These are phyloP conservation scores for Favolaschia claudopus DNA, from an alignment of 768 basidiomycete species.

Conservation along the genomic window DNA sequence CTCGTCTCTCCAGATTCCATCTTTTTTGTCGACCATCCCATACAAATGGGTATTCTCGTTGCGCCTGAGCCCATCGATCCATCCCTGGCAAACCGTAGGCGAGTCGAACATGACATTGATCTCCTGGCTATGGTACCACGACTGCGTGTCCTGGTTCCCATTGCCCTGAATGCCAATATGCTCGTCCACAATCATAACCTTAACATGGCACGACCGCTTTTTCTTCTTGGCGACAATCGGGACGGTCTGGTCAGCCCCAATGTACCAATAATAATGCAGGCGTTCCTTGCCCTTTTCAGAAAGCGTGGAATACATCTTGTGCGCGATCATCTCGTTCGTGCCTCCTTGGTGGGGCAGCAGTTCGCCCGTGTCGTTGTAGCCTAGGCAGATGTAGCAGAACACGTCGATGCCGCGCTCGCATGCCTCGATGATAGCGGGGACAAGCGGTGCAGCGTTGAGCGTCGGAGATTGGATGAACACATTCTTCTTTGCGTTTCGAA, in stretches of 20 bases:
- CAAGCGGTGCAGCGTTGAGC: slow-evolving; percentile 70
- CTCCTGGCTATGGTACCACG: slow-evolving; percentile 78
- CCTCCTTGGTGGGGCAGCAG: slow-evolving; percentile 74
- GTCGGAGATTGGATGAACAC: slow-evolving; percentile 83
- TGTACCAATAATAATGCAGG: slow-evolving; percentile 65
- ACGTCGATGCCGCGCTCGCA: slow-evolving; percentile 68
- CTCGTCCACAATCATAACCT: slow-evolving; percentile 73
- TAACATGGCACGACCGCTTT: slow-evolving; percentile 78
- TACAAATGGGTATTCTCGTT: slow-evolving; percentile 67
- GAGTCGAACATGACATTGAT: slow-evolving; percentile 71
- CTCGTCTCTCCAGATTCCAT: slow-evolving; percentile 65
- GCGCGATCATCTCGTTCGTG: slow-evolving; percentile 73
- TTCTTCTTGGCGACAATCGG: slow-evolving; percentile 72
- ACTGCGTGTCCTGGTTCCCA: slow-evolving; percentile 76
- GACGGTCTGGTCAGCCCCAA: slow-evolving; percentile 66
- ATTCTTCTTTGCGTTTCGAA: slow-evolving; percentile 63
- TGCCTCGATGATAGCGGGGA: slow-evolving; percentile 65
- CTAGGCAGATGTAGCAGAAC: slow-evolving; percentile 66
- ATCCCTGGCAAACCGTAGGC: slow-evolving; percentile 57
- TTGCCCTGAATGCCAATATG: slow-evolving; percentile 72
- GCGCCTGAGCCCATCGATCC: slow-evolving; percentile 59
- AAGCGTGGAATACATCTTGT: slow-evolving; percentile 62
- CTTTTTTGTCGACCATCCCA: slow-evolving; percentile 48
- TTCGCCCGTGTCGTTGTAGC: slow-evolving; percentile 65
- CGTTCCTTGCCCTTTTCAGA: slow-evolving; percentile 51